Percentiles rank a stretch among this genome's conserved stretches.
These are phyloP conservation scores for Pseudozyma flocculosa DNA, from an alignment of 1,284 basidiomycete species.

Conservation along the genomic window DNA sequence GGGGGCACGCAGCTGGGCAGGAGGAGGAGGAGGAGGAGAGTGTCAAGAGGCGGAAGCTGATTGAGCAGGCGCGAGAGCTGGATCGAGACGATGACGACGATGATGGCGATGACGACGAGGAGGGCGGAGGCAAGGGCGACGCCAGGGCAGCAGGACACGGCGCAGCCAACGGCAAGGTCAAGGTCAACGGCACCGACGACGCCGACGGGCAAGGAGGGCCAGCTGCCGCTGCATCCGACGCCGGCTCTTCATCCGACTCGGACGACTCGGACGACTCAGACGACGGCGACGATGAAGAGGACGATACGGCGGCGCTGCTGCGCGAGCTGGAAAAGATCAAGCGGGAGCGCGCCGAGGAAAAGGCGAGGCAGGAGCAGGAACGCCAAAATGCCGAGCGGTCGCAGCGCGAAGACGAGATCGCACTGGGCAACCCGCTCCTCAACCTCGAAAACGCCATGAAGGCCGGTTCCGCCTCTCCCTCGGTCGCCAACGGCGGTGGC, in stretches of 20 bases:
- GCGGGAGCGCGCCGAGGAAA: constrained; percentile 42
- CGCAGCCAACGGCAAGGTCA: not conserved
- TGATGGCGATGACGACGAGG: constrained; percentile 17
- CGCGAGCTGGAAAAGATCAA: constrained; percentile 54
- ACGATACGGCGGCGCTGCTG: constrained; percentile 44
- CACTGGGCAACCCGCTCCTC: constrained; percentile 50
- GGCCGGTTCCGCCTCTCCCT: constrained; percentile 2
- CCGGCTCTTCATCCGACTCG: constrained; percentile 2
- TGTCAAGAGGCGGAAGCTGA: constrained; percentile 13
- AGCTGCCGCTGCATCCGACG: not conserved
- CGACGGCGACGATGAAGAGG: constrained; percentile 36
- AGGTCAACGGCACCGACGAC: constrained; percentile 6
- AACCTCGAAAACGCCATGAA: constrained; percentile 44
- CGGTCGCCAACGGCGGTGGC: too few relatives aligned
- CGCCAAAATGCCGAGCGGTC: constrained; percentile 8
- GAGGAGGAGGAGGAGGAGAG: constrained; percentile 14
- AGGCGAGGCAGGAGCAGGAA: constrained; percentile 15
- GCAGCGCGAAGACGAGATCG: constrained; percentile 48
- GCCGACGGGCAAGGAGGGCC: constrained; percentile 22
- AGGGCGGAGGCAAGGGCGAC: constrained; percentile 9
- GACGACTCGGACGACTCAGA: constrained; percentile 7
- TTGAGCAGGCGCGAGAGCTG: constrained; percentile 8
- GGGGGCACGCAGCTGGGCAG: constrained; percentile 6
- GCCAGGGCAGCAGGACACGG: constrained; percentile 1
- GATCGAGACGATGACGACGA: constrained; percentile 26